A percentile compares a stretch with the other conserved stretches of the same genome.
Evolutionary conservation across 768 basidiomycete species (phyloP).

Genomic region (Suillus brevipes): DNA sequence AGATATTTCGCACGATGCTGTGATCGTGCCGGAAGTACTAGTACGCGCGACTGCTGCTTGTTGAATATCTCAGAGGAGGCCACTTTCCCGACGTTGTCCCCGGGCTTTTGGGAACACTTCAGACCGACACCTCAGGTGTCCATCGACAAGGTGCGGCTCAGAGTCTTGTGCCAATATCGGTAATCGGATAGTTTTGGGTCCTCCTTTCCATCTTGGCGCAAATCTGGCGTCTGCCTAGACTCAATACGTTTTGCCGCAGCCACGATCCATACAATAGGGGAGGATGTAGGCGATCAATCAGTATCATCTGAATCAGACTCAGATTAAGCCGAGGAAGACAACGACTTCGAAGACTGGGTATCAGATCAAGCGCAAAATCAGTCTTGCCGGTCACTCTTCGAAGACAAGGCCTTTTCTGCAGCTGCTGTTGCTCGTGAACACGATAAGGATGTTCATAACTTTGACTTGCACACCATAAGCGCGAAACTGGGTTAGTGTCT

Average conservation of each 20-base stretch:
- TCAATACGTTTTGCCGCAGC: conserved; percentile 26
- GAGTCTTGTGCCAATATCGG: conserved; percentile 12
- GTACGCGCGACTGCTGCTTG: no score
- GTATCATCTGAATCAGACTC: conserved; percentile 25
- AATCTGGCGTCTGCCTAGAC: neutral
- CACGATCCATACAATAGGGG: conserved; percentile 1
- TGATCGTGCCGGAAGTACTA: no score
- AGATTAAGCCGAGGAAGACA: conserved; percentile 42
- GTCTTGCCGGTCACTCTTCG: conserved; percentile 74
- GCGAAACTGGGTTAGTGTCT: conserved; percentile 52
- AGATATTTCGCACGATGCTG: no score
- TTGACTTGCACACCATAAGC: conserved; percentile 58
- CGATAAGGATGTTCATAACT: conserved; percentile 60
- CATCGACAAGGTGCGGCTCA: no score
- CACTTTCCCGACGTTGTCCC: no score
- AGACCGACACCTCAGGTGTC: no score
- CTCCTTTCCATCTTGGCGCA: neutral
- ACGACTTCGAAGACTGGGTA: conserved; percentile 80
- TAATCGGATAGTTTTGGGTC: conserved; percentile 3
- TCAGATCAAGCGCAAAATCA: conserved; percentile 60
- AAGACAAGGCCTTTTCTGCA: conserved; percentile 58
- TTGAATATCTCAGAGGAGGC: no score
- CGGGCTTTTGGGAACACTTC: no score
- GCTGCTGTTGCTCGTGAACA: conserved; percentile 59
- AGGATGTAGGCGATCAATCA: conserved; percentile 15